Percentiles rank a stretch among this genome's conserved stretches.
Evolutionary conservation across 2,329 filamentous ascomycete species (phyloP).

Genomic region (Paracamarosporium sp.): DNA sequence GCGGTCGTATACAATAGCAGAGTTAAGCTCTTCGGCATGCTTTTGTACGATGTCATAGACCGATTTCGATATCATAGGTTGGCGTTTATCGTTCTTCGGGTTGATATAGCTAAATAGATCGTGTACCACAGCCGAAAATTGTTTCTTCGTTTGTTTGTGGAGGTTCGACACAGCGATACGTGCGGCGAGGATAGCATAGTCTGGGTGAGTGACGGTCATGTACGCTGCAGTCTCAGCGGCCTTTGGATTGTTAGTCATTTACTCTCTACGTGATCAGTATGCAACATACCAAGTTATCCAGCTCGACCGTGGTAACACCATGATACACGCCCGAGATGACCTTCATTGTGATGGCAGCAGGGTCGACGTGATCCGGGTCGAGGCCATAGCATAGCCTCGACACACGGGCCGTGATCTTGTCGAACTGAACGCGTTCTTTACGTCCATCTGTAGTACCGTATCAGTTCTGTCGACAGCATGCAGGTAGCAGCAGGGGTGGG

Average conservation of each 20-base stretch:
- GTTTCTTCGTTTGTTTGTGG: slow-evolving; percentile 99
- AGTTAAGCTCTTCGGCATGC: slow-evolving; percentile 96
- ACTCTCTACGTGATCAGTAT: slow-evolving; percentile 14
- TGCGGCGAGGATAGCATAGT: slow-evolving; percentile 97
- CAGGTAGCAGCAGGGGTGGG: slow-evolving; percentile 18
- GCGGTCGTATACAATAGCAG: slow-evolving; percentile 97
- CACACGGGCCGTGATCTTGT: slow-evolving; percentile 99
- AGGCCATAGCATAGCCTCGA: slow-evolving; percentile 97
- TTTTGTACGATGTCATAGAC: slow-evolving; percentile 95
- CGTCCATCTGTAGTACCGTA: slow-evolving; percentile 76
- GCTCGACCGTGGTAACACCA: slow-evolving; percentile 93
- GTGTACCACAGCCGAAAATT: slow-evolving; percentile 93
- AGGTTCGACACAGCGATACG: slow-evolving; percentile 99
- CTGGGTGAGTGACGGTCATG: slow-evolving; percentile 99
- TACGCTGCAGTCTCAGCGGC: slow-evolving; percentile 98
- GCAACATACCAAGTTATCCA: slow-evolving; percentile 87
- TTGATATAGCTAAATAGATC: slow-evolving; percentile 97
- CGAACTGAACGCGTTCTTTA: slow-evolving; percentile 99
- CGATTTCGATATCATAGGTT: slow-evolving; percentile 93
- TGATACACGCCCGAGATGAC: slow-evolving; percentile 99
- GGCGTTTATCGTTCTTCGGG: slow-evolving; percentile 81
- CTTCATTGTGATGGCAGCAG: slow-evolving; percentile 97
- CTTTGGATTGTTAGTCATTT: slow-evolving; percentile 55
- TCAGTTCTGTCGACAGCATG: slow-evolving; percentile 35
- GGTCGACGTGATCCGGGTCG: slow-evolving; percentile 93